phyloP scores from a whole-genome alignment of 768 basidiomycete genomes.

The Panus rudis region DNA sequence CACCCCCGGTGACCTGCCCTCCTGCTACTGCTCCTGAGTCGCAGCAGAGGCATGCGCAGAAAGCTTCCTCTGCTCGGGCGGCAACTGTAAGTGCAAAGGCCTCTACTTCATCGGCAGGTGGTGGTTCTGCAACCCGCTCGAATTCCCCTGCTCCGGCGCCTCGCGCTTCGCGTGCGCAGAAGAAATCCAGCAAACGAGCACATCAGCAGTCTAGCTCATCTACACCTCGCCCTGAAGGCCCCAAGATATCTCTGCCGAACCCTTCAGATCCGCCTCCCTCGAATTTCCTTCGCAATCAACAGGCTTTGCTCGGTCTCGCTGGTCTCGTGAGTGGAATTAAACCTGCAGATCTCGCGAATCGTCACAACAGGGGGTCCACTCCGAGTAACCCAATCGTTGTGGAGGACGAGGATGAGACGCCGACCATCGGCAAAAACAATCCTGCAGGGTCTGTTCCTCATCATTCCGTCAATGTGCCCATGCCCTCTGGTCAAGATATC shows the following conservation, averaged over 20 bases:
- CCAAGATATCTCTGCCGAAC: slow-evolving; percentile 56
- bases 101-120: too few relatives aligned
- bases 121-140: too few relatives aligned
- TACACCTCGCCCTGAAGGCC: slow-evolving; percentile 41
- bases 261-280: slow-evolving; percentile 53
- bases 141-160: slow-evolving; percentile 19
- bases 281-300: slow-evolving; percentile 69
- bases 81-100: too few relatives aligned
- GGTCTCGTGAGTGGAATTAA: slow-evolving; percentile 64
- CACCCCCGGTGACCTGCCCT: slow-evolving; percentile 17
- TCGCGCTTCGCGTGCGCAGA: slow-evolving; percentile 18
- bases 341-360: slow-evolving; percentile 41
- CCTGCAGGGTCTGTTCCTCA: slow-evolving; percentile 7
- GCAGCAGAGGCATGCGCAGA: too few relatives aligned
- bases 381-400: slow-evolving; percentile 64
- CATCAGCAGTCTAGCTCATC: slow-evolving; percentile 17
- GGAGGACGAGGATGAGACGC: slow-evolving; percentile 44
- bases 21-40: too few relatives aligned
- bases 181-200: slow-evolving; percentile 31
- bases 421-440: slow-evolving; percentile 18
- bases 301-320: slow-evolving; percentile 63
- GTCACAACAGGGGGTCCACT: slow-evolving; percentile 43
- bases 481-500: slow-evolving; percentile 52
- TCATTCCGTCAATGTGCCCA: slow-evolving; percentile 31
- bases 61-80: too few relatives aligned